Conservation (phyloP, 257 asterid genomes). For the Gentiana macrophylla region DNA sequence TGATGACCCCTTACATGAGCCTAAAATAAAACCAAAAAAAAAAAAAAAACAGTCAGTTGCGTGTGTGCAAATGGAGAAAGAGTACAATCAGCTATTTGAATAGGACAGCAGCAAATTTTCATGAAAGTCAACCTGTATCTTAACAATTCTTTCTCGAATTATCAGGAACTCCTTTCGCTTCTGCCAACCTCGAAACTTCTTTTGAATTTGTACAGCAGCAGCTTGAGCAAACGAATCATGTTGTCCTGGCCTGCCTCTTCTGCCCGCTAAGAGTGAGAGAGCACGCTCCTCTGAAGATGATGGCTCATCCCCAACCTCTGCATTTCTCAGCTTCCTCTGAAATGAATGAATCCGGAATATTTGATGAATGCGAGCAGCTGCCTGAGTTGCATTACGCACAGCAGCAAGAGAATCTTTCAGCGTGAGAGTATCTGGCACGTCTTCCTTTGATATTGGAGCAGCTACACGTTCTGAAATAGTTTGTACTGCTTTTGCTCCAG, state of each 20-base stretch:
- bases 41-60: neutral
- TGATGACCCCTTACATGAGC: slow-evolving; percentile 99
- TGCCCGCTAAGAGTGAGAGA: slow-evolving; percentile 50
- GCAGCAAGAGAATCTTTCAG: slow-evolving; percentile 92
- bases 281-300: slow-evolving; percentile 41
- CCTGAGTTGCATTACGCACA: slow-evolving; percentile 86
- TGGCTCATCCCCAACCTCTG: slow-evolving; percentile 29
- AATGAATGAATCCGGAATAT: slow-evolving; percentile 77
- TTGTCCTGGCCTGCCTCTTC: slow-evolving; percentile 45
- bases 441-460: slow-evolving; percentile 50
- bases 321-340: slow-evolving; percentile 61
- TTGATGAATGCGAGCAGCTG: slow-evolving; percentile 90
- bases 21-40: slow-evolving; percentile 26
- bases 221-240: slow-evolving; percentile 45
- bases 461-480: slow-evolving; percentile 68
- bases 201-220: slow-evolving; percentile 85
- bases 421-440: slow-evolving; percentile 62
- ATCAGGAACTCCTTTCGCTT: slow-evolving; percentile 67
- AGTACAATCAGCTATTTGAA: no score
- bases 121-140: slow-evolving; percentile 68
- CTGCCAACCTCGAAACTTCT: slow-evolving; percentile 91
- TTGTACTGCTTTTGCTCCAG: slow-evolving; percentile 38
- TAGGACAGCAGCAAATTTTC: neutral
- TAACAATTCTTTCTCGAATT: slow-evolving; percentile 72
- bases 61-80: neutral